Evolutionary conservation across 2,329 filamentous ascomycete genomes (phyloP).

Genomic region (Fusarium begoniae): DNA sequence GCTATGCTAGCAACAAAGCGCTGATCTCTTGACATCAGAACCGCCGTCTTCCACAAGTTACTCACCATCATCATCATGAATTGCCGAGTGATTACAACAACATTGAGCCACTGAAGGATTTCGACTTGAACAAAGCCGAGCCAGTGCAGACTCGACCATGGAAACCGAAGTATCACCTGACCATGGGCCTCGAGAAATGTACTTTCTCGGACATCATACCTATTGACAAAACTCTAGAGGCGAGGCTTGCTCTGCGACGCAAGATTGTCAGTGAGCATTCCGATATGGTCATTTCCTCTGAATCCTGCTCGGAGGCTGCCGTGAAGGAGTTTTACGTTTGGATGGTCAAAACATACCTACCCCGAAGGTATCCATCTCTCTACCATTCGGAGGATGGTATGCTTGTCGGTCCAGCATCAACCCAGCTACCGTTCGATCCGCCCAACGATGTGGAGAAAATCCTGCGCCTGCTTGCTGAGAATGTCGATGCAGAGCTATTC

Average conservation of each 20-base stretch:
- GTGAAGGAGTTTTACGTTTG: neutral
- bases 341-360: neutral
- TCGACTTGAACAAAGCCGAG: neutral
- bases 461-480: neutral
- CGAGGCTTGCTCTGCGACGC: neutral
- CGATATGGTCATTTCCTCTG: neutral
- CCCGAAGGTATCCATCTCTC: neutral
- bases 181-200: neutral
- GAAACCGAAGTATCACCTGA: neutral
- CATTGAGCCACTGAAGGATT: neutral
- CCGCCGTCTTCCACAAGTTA: neutral
- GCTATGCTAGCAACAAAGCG: neutral
- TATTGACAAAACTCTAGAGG: neutral
- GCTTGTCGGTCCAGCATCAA: neutral
- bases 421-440: accelerated
- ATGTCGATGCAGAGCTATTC: neutral
- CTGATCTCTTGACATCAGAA: neutral
- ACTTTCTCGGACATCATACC: neutral
- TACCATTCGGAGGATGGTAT: neutral
- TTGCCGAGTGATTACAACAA: neutral
- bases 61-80: neutral
- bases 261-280: neutral
- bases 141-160: neutral
- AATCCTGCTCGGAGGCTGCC: neutral
- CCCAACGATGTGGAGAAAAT: accelerated